phyloP scores from a whole-genome alignment of 2,329 filamentous ascomycete genomes.

The Apiospora marii region DNA sequence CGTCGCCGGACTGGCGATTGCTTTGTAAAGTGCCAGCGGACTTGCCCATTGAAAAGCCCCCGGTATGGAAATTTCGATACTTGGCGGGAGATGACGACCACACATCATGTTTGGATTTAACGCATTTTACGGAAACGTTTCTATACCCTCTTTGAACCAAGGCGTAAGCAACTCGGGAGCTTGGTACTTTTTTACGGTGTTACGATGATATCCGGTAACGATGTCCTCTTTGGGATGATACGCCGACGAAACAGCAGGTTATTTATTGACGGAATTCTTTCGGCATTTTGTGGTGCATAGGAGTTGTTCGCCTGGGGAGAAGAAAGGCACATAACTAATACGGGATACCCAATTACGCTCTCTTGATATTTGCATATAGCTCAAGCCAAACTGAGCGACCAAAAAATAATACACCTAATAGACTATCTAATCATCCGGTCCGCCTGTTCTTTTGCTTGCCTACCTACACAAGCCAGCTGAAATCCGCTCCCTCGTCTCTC shows the following conservation, averaged over 20 bases:
- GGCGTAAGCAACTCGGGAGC: neutral
- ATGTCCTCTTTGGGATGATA: slow-evolving; percentile 16
- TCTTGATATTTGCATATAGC: slow-evolving; percentile 8
- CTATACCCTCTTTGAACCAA: slow-evolving; percentile 24
- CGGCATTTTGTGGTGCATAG: slow-evolving; percentile 19
- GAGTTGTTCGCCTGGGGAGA: slow-evolving; percentile 9
- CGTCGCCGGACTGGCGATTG: slow-evolving; percentile 32
- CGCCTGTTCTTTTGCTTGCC: neutral
- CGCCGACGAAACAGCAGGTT: neutral
- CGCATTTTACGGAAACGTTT: slow-evolving; percentile 20
- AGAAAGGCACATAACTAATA: slow-evolving; percentile 12
- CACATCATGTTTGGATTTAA: slow-evolving; percentile 1
- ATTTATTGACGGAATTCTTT: neutral
- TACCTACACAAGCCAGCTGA: neutral
- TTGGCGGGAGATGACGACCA: slow-evolving; percentile 5
- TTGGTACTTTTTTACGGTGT: slow-evolving; percentile 20
- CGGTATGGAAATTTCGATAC: neutral
- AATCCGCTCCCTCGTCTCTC: too few relatives aligned
- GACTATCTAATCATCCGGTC: slow-evolving; percentile 8
- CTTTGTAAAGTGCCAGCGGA: neutral
- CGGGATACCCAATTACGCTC: slow-evolving; percentile 22
- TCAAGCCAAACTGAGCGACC: neutral
- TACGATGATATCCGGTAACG: slow-evolving; percentile 15
- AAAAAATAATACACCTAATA: slow-evolving; percentile 15
- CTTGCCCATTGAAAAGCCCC: neutral